Evolutionary conservation across 257 asterid genomes (phyloP).

Genomic region (Lycium barbarum): DNA sequence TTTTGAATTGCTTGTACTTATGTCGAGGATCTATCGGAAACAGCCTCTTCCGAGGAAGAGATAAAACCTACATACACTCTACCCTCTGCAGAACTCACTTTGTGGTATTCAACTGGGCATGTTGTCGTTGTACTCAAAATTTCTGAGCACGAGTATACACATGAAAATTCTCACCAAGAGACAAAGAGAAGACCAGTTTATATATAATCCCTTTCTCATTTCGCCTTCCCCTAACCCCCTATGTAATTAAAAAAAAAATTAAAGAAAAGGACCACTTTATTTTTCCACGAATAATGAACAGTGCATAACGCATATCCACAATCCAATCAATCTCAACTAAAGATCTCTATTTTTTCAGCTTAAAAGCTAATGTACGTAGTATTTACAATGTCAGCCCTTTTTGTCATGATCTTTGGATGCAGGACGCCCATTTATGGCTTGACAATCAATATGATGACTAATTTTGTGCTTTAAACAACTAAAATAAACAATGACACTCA

Average conservation of each 20-base stretch:
- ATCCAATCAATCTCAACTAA: constrained; percentile 10
- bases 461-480: neutral
- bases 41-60: too few species aligned
- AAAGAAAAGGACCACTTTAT: neutral
- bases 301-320: neutral
- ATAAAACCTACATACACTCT: too few species aligned
- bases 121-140: too few species aligned
- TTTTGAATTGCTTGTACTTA: too few species aligned
- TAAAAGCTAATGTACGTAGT: neutral
- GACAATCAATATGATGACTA: neutral
- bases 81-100: too few species aligned
- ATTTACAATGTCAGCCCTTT: constrained; percentile 18
- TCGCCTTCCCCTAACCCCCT: too few species aligned
- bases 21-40: too few species aligned
- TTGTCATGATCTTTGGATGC: neutral
- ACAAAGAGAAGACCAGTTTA: too few species aligned
- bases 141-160: neutral
- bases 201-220: too few species aligned
- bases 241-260: too few species aligned
- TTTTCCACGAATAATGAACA: neutral
- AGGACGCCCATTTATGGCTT: neutral
- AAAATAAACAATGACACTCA: constrained; percentile 10
- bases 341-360: neutral
- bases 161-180: neutral
- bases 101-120: too few species aligned